These are phyloP conservation scores for Rhazya stricta DNA, from an alignment of 257 asterid species.

Conservation along the genomic window DNA sequence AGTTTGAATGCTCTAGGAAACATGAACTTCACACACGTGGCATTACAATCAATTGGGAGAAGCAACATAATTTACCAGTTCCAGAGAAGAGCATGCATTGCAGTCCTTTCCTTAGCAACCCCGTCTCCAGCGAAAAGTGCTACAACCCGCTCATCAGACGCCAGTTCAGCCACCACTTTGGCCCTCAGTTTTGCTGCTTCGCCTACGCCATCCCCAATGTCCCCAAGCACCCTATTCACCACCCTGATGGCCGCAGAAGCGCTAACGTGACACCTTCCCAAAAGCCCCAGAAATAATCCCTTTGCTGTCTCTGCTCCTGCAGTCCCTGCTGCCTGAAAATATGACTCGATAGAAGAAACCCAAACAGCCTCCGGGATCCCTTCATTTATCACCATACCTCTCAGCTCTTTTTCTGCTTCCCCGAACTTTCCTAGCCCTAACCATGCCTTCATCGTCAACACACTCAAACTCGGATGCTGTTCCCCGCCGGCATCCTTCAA, in stretches of 20 bases:
- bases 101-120: constrained; percentile 74
- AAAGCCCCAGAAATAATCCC: constrained; percentile 73
- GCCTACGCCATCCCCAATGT: constrained; percentile 39
- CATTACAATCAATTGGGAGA: constrained; percentile 1
- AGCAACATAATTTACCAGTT: constrained; percentile 58
- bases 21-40: not conserved
- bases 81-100: constrained; percentile 98
- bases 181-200: constrained; percentile 70
- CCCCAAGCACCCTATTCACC: constrained; percentile 66
- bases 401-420: constrained; percentile 95
- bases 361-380: constrained; percentile 96
- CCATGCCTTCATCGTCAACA: constrained; percentile 98
- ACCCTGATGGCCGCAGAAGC: constrained; percentile 79
- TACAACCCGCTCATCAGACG: constrained; percentile 85
- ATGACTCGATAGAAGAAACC: constrained; percentile 93
- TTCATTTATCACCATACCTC: constrained; percentile 69
- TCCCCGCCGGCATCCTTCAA: constrained; percentile 78
- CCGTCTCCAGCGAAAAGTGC: constrained; percentile 64
- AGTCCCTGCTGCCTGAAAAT: constrained; percentile 78
- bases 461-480: constrained; percentile 85
- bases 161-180: constrained; percentile 71
- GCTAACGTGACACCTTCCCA: constrained; percentile 82
- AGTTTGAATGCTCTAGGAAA: not conserved
- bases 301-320: constrained; percentile 84
- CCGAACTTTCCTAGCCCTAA: constrained; percentile 70